Evolutionary conservation across 2,329 filamentous ascomycete genomes (phyloP).

Genomic region (Aspergillus tanneri): DNA sequence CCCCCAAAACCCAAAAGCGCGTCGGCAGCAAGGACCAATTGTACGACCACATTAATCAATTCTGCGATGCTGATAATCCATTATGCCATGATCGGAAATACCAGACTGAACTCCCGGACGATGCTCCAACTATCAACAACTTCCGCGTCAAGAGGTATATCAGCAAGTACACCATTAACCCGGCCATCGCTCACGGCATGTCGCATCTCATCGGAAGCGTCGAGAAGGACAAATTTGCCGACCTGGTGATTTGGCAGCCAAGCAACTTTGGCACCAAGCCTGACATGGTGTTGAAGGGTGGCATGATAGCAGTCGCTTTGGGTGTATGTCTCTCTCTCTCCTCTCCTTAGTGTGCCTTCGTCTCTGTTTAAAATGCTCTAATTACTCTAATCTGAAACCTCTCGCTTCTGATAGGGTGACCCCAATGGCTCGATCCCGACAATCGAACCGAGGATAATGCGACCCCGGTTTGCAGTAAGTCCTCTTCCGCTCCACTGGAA

Average conservation of each 20-base stretch:
- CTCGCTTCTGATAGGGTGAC: not conserved
- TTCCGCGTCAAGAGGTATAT: constrained; percentile 89
- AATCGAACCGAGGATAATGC: constrained; percentile 76
- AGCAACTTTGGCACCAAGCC: constrained; percentile 87
- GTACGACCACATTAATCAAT: too few relatives aligned
- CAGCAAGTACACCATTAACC: constrained; percentile 95
- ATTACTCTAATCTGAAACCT: not conserved
- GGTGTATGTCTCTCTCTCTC: constrained; percentile 61
- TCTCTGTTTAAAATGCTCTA: not conserved
- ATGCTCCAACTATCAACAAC: constrained; percentile 79
- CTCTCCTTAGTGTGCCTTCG: constrained; percentile 39
- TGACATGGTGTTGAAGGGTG: constrained; percentile 76
- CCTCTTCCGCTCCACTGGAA: not conserved
- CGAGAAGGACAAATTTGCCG: constrained; percentile 85
- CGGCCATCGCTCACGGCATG: constrained; percentile 88
- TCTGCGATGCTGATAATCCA: too few relatives aligned
- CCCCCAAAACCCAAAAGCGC: too few relatives aligned
- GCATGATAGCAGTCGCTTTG: constrained; percentile 75
- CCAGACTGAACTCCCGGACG: too few relatives aligned
- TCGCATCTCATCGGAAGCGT: constrained; percentile 79
- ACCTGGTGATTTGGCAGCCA: constrained; percentile 84
- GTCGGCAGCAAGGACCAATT: constrained; percentile 78
- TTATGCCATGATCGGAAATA: too few relatives aligned
- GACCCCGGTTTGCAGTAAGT: constrained; percentile 77
- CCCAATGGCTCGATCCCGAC: constrained; percentile 86